Conservation (phyloP, 228 moss, liverwort and hornwort species). For the Sphagnum magellanicum region DNA sequence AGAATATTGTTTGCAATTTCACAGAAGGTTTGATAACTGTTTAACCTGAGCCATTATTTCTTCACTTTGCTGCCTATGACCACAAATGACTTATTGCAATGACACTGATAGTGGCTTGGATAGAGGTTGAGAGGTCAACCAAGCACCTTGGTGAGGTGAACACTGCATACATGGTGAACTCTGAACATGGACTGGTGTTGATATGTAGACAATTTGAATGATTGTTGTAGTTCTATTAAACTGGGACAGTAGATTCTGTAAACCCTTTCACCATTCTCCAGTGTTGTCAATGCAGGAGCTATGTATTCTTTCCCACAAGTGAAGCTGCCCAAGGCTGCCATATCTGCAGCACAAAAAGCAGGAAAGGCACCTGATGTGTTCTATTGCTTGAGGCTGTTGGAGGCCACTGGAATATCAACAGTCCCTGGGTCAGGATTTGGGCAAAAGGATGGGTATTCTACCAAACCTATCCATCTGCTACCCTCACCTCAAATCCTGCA, state of each 20-base stretch:
- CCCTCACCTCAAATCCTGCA: not conserved
- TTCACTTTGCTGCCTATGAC: too few relatives aligned
- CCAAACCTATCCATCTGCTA: constrained; percentile 1
- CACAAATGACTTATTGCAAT: too few relatives aligned
- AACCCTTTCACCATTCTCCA: too few relatives aligned
- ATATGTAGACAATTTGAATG: too few relatives aligned
- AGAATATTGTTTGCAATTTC: constrained; percentile 83
- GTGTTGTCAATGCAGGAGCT: constrained; percentile 45
- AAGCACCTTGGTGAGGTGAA: too few relatives aligned
- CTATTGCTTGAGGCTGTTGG: constrained; percentile 79
- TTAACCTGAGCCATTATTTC: too few relatives aligned
- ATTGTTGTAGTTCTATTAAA: too few relatives aligned
- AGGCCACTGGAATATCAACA: constrained; percentile 88
- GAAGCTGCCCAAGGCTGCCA: constrained; percentile 53
- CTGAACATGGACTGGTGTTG: too few relatives aligned
- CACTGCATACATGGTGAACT: too few relatives aligned
- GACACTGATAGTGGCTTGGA: too few relatives aligned
- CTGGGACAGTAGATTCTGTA: too few relatives aligned
- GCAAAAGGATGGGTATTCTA: constrained; percentile 77
- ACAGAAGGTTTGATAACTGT: constrained; percentile 52
- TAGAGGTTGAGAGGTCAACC: too few relatives aligned
- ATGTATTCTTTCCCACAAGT: constrained; percentile 97
- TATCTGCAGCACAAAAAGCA: constrained; percentile 67
- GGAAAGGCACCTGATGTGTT: constrained; percentile 79
- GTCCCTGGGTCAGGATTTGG: constrained; percentile 97